Evolutionary conservation across 2,329 filamentous ascomycete genomes (phyloP).

Genomic region (Hortaea sp.): DNA sequence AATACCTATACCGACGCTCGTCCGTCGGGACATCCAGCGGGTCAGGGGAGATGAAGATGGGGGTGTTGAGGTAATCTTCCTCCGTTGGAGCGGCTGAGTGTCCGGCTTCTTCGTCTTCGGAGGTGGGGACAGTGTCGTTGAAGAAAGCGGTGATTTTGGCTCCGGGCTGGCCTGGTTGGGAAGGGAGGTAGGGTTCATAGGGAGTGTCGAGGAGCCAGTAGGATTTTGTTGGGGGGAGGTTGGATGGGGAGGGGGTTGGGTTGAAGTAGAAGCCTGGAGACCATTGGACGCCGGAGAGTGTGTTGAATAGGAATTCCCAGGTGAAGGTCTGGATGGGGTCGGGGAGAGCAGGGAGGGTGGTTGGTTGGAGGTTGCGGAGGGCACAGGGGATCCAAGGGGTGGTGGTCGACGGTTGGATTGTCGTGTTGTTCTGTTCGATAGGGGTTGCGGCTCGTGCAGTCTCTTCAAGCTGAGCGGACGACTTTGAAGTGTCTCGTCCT

Average conservation of each 20-base stretch:
- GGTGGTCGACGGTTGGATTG: background rate
- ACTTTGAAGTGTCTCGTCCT: background rate
- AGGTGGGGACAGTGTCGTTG: constrained; percentile 24
- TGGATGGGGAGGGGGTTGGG: constrained; percentile 19
- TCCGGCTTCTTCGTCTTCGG: constrained; percentile 11
- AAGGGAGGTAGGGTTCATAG: constrained; percentile 33
- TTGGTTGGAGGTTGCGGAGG: constrained; percentile 23
- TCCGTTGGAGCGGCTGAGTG: constrained; percentile 4
- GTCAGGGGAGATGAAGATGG: constrained; percentile 30
- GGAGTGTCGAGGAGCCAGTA: constrained; percentile 33
- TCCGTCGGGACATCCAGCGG: constrained; percentile 2
- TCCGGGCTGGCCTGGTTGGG: constrained; percentile 32
- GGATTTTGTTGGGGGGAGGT: constrained; percentile 14
- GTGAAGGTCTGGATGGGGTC: constrained; percentile 27
- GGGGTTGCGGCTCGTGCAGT: background rate
- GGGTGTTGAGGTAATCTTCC: constrained; percentile 27
- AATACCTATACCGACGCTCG: constrained; percentile 30
- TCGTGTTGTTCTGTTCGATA: background rate
- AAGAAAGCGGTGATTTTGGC: constrained; percentile 39
- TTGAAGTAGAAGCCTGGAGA: constrained; percentile 33
- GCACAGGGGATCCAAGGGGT: constrained; percentile 28
- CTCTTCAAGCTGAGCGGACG: background rate
- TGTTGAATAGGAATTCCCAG: constrained; percentile 27
- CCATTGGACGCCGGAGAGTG: constrained; percentile 30
- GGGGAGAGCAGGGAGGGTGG: constrained; percentile 7